Evolutionary conservation across 768 basidiomycete genomes (phyloP).

Genomic region (Termitomyces sp.): DNA sequence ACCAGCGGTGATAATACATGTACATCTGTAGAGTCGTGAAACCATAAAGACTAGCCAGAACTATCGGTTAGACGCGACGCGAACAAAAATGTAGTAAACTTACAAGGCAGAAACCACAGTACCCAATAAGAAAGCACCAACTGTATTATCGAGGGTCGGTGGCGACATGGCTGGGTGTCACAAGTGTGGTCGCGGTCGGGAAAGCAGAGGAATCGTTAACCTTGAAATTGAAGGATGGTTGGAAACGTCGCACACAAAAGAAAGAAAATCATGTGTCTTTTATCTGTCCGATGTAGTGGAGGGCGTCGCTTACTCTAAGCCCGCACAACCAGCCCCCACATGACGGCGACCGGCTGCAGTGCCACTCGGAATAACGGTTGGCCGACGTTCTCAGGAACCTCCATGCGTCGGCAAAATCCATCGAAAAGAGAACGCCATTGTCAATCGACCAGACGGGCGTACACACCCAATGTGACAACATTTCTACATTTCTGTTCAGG

Average conservation of each 20-base stretch:
- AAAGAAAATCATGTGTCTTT: neutral
- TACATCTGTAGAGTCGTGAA: constrained; percentile 32
- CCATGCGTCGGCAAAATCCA: neutral
- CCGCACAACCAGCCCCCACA: neutral
- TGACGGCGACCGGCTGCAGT: neutral
- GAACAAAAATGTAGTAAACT: constrained; percentile 7
- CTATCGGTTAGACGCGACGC: neutral
- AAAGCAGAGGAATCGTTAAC: neutral
- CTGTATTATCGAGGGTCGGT: constrained; percentile 31
- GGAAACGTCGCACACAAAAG: constrained; percentile 1
- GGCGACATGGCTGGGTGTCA: constrained; percentile 16
- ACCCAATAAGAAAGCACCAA: constrained; percentile 32
- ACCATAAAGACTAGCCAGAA: constrained; percentile 28
- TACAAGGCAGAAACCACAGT: constrained; percentile 28
- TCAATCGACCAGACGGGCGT: neutral
- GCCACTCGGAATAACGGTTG: neutral
- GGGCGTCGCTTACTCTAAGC: neutral
- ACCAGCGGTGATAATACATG: constrained; percentile 34
- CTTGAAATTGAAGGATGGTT: neutral
- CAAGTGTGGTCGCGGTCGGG: constrained; percentile 8
- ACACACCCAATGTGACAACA: neutral
- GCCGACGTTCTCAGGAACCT: neutral
- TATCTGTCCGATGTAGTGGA: constrained; percentile 2
- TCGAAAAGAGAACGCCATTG: neutral
- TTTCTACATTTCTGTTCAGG: neutral